Evolutionary conservation across 192 early-diverging fungal species (phyloP).

Genomic region (Entophlyctis luteolus): DNA sequence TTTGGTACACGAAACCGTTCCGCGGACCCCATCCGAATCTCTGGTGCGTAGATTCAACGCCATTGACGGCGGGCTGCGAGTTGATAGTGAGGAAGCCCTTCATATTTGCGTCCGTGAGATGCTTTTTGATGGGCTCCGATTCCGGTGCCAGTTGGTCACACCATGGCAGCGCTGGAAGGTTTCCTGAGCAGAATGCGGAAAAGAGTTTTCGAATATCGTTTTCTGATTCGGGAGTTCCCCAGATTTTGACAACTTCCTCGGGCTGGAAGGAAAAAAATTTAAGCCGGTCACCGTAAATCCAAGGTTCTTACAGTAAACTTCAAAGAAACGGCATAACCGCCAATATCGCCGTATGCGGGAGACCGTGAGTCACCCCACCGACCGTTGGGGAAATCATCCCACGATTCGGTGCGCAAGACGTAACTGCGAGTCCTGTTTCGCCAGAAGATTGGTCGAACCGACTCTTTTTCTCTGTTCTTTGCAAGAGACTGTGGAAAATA

Average conservation of each 20-base stretch:
- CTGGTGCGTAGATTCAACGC: conserved; percentile 71
- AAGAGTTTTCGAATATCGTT: conserved; percentile 75
- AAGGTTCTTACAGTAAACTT: conserved; percentile 38
- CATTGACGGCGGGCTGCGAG: conserved; percentile 91
- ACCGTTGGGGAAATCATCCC: conserved; percentile 98
- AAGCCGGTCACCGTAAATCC: not conserved
- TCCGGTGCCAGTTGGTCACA: conserved; percentile 78
- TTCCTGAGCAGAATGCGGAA: conserved; percentile 75
- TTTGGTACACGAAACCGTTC: conserved; percentile 94
- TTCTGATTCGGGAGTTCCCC: conserved; percentile 68
- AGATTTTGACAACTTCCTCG: conserved; percentile 69
- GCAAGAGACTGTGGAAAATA: conserved; percentile 56
- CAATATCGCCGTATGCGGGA: conserved; percentile 51
- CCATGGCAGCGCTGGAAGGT: conserved; percentile 87
- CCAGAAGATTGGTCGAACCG: conserved; percentile 98
- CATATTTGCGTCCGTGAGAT: conserved; percentile 67
- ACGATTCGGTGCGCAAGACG: conserved; percentile 81
- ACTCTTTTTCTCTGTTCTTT: conserved; percentile 84
- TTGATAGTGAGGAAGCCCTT: conserved; percentile 94
- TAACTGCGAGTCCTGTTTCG: conserved; percentile 90
- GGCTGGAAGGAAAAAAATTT: conserved; percentile 6
- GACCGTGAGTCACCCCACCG: conserved; percentile 97
- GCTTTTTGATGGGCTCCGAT: conserved; percentile 66
- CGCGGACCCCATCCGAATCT: conserved; percentile 91
- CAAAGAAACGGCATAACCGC: conserved; percentile 77